phyloP scores from a whole-genome alignment of 139 green algal genomes.

The Ulvella scutata region DNA sequence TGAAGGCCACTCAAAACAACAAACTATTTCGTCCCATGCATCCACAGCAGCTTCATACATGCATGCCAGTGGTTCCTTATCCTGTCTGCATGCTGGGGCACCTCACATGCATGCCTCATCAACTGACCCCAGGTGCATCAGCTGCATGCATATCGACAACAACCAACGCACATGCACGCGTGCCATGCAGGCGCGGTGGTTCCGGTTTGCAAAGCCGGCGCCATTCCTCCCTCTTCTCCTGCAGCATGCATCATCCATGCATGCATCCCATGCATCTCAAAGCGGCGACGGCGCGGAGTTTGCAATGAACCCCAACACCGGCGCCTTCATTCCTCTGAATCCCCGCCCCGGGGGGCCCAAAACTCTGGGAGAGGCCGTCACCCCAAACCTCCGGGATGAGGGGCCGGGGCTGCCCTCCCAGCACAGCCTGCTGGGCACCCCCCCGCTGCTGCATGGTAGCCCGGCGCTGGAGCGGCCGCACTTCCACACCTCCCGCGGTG shows the following conservation, averaged over 20 bases:
- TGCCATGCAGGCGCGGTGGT: background rate
- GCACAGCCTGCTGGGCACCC: constrained; percentile 24
- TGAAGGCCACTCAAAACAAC: background rate
- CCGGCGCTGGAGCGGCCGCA: background rate
- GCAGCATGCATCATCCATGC: background rate
- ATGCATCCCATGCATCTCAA: background rate
- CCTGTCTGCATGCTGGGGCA: too few species aligned
- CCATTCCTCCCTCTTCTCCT: background rate
- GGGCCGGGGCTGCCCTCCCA: background rate
- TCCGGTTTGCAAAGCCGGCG: background rate
- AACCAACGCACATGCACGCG: background rate
- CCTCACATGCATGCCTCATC: too few species aligned
- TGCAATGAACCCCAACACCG: constrained; percentile 64
- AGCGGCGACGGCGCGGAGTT: constrained; percentile 7
- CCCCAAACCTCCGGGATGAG: background rate
- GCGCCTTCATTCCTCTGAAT: constrained; percentile 27
- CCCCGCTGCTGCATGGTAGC: background rate
- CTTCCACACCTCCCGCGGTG: background rate
- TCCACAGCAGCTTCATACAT: too few species aligned
- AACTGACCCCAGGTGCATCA: too few species aligned
- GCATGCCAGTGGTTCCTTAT: too few species aligned
- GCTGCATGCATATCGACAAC: too few species aligned
- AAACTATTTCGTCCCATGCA: too few species aligned
- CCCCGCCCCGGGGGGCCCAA: background rate
- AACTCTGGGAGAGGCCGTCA: background rate